A percentile compares a stretch with the other conserved stretches of the same genome.
Evolutionary conservation across 2,329 filamentous ascomycete genomes (phyloP).

Genomic region (Fonsecaea multimorphosa): DNA sequence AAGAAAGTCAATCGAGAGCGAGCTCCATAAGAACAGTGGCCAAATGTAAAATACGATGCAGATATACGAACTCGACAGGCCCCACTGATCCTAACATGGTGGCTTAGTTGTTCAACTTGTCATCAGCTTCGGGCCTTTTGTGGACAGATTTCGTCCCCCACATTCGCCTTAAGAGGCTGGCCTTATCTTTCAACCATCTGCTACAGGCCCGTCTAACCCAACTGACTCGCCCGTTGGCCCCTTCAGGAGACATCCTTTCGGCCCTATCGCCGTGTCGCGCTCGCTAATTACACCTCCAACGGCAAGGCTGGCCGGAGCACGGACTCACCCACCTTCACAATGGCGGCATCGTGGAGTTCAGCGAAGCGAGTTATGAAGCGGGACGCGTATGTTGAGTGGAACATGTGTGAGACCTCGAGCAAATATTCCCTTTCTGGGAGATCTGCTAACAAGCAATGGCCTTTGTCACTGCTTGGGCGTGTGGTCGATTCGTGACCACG

Average conservation of each 20-base stretch:
- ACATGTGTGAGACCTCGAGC: slow-evolving; percentile 1
- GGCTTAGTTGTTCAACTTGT: neutral
- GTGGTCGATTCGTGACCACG: neutral
- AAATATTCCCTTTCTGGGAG: slow-evolving; percentile 3
- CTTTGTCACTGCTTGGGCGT: neutral
- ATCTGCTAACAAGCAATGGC: neutral
- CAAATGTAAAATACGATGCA: neutral
- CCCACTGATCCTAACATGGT: neutral
- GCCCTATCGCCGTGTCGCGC: neutral
- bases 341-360: neutral
- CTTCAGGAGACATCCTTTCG: neutral
- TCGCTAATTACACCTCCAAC: neutral
- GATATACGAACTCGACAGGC: neutral
- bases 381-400: slow-evolving; percentile 5
- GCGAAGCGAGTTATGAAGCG: neutral
- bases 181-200: neutral
- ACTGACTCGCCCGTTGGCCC: neutral
- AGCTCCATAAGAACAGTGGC: neutral
- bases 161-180: neutral
- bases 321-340: neutral
- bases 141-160: neutral
- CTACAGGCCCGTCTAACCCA: neutral
- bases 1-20: neutral
- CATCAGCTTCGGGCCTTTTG: neutral
- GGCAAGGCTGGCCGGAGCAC: neutral